Conservation (phyloP, 1,284 basidiomycete genomes). For the Lentinus polychrous region DNA sequence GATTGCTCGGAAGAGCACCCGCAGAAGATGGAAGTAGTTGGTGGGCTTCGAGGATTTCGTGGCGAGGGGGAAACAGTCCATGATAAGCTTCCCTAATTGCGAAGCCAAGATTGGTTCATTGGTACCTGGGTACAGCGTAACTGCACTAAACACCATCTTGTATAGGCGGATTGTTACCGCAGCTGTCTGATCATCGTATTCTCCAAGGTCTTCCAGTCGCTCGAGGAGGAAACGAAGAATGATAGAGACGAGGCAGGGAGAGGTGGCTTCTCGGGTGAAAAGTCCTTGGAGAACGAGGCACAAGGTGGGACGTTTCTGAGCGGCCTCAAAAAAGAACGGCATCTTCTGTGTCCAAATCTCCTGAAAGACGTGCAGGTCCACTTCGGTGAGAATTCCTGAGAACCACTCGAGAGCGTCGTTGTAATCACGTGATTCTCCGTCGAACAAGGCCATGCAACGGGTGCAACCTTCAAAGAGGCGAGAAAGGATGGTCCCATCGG, state of each 20-base stretch:
- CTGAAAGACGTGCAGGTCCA: conserved; percentile 88
- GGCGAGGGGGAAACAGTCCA: conserved; percentile 95
- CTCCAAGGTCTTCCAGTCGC: conserved; percentile 79
- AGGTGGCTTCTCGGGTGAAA: conserved; percentile 80
- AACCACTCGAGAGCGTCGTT: conserved; percentile 89
- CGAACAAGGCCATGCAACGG: conserved; percentile 82
- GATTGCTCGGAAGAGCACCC: conserved; percentile 93
- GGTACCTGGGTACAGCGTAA: conserved; percentile 68
- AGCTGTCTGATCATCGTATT: conserved; percentile 77
- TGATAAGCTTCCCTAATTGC: conserved; percentile 90
- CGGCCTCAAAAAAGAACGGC: conserved; percentile 79
- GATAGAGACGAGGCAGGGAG: conserved; percentile 89
- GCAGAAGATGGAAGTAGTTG: conserved; percentile 93
- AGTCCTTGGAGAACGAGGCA: conserved; percentile 86
- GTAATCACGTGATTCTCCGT: conserved; percentile 77
- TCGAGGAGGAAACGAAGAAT: conserved; percentile 85
- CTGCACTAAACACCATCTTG: conserved; percentile 95
- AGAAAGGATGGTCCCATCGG: conserved; percentile 85
- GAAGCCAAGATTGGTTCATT: conserved; percentile 93
- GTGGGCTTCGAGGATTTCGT: conserved; percentile 87
- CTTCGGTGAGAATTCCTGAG: conserved; percentile 69
- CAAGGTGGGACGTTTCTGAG: conserved; percentile 73
- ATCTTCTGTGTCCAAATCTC: conserved; percentile 93
- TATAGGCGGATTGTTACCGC: conserved; percentile 85
- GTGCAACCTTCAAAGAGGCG: conserved; percentile 85